These are phyloP conservation scores for Scleromitrula shiraiana DNA, from an alignment of 2,329 filamentous ascomycete genomes.

Conservation along the genomic window DNA sequence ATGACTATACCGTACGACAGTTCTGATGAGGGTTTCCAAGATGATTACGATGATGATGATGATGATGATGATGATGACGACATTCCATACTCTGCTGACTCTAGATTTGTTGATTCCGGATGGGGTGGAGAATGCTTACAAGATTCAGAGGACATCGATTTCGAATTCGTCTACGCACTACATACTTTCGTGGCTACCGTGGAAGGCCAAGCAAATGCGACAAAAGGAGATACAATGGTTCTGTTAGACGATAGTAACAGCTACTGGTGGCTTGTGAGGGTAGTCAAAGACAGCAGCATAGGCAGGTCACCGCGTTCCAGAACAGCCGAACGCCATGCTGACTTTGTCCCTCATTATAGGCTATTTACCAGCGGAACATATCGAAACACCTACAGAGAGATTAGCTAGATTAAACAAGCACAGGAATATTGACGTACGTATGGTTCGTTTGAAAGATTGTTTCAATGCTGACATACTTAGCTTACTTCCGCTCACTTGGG, in stretches of 20 bases:
- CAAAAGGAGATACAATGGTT: slow-evolving; percentile 98
- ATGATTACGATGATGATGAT: slow-evolving; percentile 37
- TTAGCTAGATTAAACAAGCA: slow-evolving; percentile 94
- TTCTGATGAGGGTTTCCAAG: slow-evolving; percentile 20
- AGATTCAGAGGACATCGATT: slow-evolving; percentile 96
- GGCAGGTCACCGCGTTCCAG: slow-evolving; percentile 35
- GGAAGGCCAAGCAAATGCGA: slow-evolving; percentile 95
- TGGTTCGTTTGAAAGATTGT: slow-evolving; percentile 5
- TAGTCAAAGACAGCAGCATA: slow-evolving; percentile 97
- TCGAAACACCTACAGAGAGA: slow-evolving; percentile 93
- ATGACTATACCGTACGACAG: slow-evolving; percentile 16
- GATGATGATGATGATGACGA: slow-evolving; percentile 56
- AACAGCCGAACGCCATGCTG: not conserved
- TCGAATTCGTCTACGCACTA: slow-evolving; percentile 97
- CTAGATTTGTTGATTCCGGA: slow-evolving; percentile 60
- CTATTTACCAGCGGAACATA: slow-evolving; percentile 94
- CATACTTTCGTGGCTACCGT: slow-evolving; percentile 98
- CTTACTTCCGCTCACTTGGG: slow-evolving; percentile 64
- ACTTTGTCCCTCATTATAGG: slow-evolving; percentile 44
- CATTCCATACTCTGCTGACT: slow-evolving; percentile 42
- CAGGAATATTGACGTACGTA: slow-evolving; percentile 85
- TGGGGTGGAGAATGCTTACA: slow-evolving; percentile 82
- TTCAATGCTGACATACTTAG: slow-evolving; percentile 30
- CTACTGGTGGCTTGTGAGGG: slow-evolving; percentile 98
- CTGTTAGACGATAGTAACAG: slow-evolving; percentile 97